Percentiles rank a stretch among this genome's conserved stretches.
Conservation (phyloP, 1,284 basidiomycete species). For the Amylostereum areolatum region DNA sequence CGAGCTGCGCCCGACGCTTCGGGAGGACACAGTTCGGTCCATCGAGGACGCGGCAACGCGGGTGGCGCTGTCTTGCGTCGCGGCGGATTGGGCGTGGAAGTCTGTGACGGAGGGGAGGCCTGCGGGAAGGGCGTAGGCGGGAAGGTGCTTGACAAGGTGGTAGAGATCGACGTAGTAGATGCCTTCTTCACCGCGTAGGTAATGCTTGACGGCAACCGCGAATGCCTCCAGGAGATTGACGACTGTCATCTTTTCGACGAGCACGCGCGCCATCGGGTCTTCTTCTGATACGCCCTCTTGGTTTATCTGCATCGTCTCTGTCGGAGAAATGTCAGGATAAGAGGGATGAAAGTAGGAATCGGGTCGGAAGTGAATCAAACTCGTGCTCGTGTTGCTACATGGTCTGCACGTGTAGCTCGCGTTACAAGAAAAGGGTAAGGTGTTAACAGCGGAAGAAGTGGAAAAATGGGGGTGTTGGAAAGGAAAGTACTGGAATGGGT, state of each 20-base stretch:
- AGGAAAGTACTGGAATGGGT: too few relatives aligned
- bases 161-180: constrained; percentile 46
- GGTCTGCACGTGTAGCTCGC: too few relatives aligned
- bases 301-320: constrained; percentile 15
- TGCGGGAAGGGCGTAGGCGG: constrained; percentile 51
- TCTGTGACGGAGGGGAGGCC: constrained; percentile 42
- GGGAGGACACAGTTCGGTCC: too few relatives aligned
- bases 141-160: constrained; percentile 59
- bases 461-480: too few relatives aligned
- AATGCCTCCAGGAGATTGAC: constrained; percentile 52
- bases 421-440: too few relatives aligned
- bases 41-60: too few relatives aligned
- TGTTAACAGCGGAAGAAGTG: too few relatives aligned
- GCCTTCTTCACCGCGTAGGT: constrained; percentile 58
- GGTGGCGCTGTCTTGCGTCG: too few relatives aligned
- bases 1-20: too few relatives aligned
- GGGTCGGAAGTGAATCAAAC: background rate
- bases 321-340: constrained; percentile 6
- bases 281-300: constrained; percentile 26
- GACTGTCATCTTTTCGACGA: constrained; percentile 62
- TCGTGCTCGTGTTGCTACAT: background rate
- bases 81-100: constrained; percentile 12
- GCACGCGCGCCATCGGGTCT: constrained; percentile 34
- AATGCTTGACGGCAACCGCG: constrained; percentile 42
- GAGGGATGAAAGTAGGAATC: background rate